phyloP scores from a whole-genome alignment of 1,284 basidiomycete genomes.

The Salmacisia buchloeana region DNA sequence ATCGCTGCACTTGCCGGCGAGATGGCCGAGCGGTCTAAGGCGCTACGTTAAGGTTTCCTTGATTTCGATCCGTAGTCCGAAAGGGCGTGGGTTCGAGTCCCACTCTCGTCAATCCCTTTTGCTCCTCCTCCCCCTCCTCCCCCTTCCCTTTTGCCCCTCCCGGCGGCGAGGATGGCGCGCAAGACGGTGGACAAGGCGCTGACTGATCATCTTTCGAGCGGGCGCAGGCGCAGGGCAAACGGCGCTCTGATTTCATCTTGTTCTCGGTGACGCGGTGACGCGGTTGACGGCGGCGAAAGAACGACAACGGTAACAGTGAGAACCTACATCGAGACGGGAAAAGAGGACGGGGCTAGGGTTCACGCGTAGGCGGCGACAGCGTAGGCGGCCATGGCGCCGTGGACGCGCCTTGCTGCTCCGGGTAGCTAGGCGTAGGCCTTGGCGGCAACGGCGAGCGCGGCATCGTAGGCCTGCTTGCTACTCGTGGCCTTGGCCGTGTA shows the following conservation, averaged over 20 bases:
- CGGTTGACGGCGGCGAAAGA: too few species aligned
- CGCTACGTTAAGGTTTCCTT: background rate
- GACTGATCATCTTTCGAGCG: too few species aligned
- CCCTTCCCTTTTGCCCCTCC: background rate
- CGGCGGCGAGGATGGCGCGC: too few species aligned
- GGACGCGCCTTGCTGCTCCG: too few species aligned
- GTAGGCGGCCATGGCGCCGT: background rate
- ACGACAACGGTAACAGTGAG: too few species aligned
- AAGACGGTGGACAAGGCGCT: too few species aligned
- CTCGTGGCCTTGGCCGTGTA: too few species aligned
- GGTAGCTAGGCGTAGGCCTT: too few species aligned
- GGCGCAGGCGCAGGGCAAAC: too few species aligned
- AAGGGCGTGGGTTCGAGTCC: conserved; percentile 68
- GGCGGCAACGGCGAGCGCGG: background rate
- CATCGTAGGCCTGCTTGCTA: background rate
- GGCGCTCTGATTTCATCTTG: too few species aligned
- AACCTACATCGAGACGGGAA: background rate
- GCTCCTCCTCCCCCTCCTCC: too few species aligned
- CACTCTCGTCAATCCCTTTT: conserved; percentile 54
- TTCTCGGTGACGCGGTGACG: too few species aligned
- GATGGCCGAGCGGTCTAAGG: conserved; percentile 1
- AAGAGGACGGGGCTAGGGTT: background rate
- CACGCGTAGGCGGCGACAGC: background rate
- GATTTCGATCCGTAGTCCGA: conserved; percentile 45
- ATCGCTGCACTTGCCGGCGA: background rate